Evolutionary conservation across 2,329 filamentous ascomycete genomes (phyloP), one percentile per base, ranked within the genome.

Genomic region (Colletotrichum zoysiae): DNA sequence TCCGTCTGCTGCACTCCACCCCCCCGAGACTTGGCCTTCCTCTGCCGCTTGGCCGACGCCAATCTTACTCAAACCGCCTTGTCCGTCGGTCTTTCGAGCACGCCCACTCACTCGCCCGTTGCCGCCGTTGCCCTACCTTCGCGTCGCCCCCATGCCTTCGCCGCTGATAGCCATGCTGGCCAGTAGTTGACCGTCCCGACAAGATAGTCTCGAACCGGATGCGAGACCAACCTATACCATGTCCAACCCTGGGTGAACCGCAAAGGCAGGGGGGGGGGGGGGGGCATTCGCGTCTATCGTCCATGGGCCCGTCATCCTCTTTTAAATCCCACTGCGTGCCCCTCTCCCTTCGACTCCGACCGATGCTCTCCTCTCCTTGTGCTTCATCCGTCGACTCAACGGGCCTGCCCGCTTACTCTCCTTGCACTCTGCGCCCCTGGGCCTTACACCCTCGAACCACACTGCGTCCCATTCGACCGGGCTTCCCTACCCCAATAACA

Each of bases 21-120:
- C 65, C 59, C 59, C 60, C 65, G 56, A 72, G 65, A 56, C 70
- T 72, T 72, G 65, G 70, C 70, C 65, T 44, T 72, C 65, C 70
- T 69, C n/a, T 72, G 23, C 16, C 38, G 44, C 70, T 72, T 72
- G 70, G 70, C 65, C 48, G 5, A 44, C 55, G 60, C 46, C 55
- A 67, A 44, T 50, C 65, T 65, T 69, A 44, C 55, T 65, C 60
- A n/a, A 44, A 5, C 44, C 38, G 53, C 30, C 11, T 46, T 58
- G 23, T 11, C 48, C 33, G 23, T 56, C 40, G 2, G 16, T 14
- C 35, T 40, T 59, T 23, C 12, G 8, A 53, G 40, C 18, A n/a
- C 55, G 48, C 42, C 56, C 11, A 70, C 42, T 60, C 11, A 70
- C 65, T 72, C 65, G 65, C 30, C 42, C 38, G 38, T 69, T 56